Base-by-base conservation (phyloP, 805 yeast species). In the Suhomyces xylopsoci region DNA sequence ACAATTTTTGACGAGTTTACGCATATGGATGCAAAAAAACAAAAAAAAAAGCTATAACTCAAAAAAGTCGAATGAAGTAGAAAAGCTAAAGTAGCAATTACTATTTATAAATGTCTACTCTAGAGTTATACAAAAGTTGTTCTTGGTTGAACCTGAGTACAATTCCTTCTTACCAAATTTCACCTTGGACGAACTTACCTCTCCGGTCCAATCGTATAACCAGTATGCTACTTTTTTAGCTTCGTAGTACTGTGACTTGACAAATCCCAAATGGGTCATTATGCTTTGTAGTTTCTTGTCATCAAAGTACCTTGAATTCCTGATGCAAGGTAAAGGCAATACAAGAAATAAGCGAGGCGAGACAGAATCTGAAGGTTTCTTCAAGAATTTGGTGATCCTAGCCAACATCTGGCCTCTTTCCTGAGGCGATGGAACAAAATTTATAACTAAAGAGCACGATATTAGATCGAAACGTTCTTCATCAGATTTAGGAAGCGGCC, bases 401-500 rank as follows among this genome's bases (percentile, higher is more conserved):
- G 63, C 62, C 56, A 91, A 71, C 97, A 93, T 93, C 5, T 79
- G 80, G 2, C 97, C 97, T 50, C 99, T 71, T 12, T 71, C 80
- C 7, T 60, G 61, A 0, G 92, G 82, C 1, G 82, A 81, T 0
- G 97, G 89, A 1, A 93, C 97, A 69, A 89, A 93, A 64, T 93
- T 93, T 12, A 93, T 73, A 38, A 93, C 99, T 51, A 93, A 67
- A 0, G 97, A 90, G 56, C 96, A 87, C 7, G 96, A 89, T 0
- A 93, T 73, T 25, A 90, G 61, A 56, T 85, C 78, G 64, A 85
- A 92, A 51, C 65, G 75, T 7, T 81, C 85, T 0, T 58, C 52
- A 0, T 70, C 74, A 3, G 51, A 22, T 5, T 41, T 51, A 0
- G 96, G 96, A 6, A 80, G 56, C 4, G 86, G 87, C 51, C 92